Evolutionary conservation across 495 filamentous ascomycete genomes (phyloP).

Genomic region (Neurospora hispaniola): DNA sequence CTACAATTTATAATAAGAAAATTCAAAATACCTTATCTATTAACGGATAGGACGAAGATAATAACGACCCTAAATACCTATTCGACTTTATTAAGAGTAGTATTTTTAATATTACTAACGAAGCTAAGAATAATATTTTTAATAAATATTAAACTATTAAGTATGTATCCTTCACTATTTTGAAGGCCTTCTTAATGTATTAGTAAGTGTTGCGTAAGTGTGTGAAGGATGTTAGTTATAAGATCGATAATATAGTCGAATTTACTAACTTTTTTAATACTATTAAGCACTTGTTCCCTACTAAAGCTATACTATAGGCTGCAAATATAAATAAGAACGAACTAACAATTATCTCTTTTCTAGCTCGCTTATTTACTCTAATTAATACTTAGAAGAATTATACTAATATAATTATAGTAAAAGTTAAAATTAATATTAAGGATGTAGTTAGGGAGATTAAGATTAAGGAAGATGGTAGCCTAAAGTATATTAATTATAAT

Average conservation of each 20-base stretch:
- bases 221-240: not conserved
- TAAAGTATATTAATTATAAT: too few relatives aligned
- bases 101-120: not conserved
- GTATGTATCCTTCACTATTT: not conserved
- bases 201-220: not conserved
- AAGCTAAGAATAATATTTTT: not conserved
- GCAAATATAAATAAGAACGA: too few relatives aligned
- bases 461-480: too few relatives aligned
- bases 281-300: not conserved
- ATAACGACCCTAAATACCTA: not conserved
- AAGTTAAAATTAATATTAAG: not conserved
- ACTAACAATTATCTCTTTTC: not conserved
- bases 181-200: not conserved
- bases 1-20: too few relatives aligned
- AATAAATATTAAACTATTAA: not conserved
- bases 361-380: not conserved
- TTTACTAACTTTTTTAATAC: not conserved
- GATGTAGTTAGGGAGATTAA: too few relatives aligned
- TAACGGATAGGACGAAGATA: not conserved
- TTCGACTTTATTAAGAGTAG: not conserved
- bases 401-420: too few relatives aligned
- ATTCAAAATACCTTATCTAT: not conserved
- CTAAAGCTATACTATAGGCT: not conserved
- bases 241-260: not conserved
- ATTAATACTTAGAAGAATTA: too few relatives aligned